Evolutionary conservation across 2,329 filamentous ascomycete species (phyloP).

Genomic region (Raffaelea albimanens): DNA sequence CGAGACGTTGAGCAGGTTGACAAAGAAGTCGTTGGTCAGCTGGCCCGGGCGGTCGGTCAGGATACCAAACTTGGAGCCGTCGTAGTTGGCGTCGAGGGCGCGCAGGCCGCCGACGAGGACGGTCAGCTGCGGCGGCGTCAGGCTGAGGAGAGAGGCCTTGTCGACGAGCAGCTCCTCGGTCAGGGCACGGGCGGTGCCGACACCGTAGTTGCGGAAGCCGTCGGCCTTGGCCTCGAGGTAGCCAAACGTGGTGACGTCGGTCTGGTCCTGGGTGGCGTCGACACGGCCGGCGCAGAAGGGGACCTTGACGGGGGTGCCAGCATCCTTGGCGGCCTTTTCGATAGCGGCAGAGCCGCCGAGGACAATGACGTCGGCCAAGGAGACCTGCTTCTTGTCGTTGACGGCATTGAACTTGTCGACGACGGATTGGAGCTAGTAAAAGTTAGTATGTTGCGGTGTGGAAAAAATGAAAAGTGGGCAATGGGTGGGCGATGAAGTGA

Average conservation of each 20-base stretch:
- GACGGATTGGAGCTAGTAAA: slow-evolving; percentile 42
- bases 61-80: slow-evolving; percentile 57
- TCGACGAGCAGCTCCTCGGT: slow-evolving; percentile 65
- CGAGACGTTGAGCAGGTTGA: slow-evolving; percentile 62
- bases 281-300: slow-evolving; percentile 65
- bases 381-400: slow-evolving; percentile 52
- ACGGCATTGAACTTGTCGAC: slow-evolving; percentile 54
- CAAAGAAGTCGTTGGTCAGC: slow-evolving; percentile 73
- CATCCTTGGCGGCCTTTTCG: slow-evolving; percentile 43
- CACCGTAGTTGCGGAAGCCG: slow-evolving; percentile 72
- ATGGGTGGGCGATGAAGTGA: no score
- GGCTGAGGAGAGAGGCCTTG: slow-evolving; percentile 59
- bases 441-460: no score
- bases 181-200: slow-evolving; percentile 47
- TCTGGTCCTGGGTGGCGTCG: slow-evolving; percentile 64
- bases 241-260: slow-evolving; percentile 53
- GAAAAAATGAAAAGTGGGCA: no score
- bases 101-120: slow-evolving; percentile 65
- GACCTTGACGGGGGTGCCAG: slow-evolving; percentile 35
- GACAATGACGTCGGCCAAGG: slow-evolving; percentile 68
- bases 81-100: slow-evolving; percentile 59
- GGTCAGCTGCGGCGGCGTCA: slow-evolving; percentile 62
- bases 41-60: slow-evolving; percentile 59
- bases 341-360: slow-evolving; percentile 56
- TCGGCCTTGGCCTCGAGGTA: slow-evolving; percentile 63